Base-by-base conservation (phyloP, 441 rosid species). In the Melastoma candidum region DNA sequence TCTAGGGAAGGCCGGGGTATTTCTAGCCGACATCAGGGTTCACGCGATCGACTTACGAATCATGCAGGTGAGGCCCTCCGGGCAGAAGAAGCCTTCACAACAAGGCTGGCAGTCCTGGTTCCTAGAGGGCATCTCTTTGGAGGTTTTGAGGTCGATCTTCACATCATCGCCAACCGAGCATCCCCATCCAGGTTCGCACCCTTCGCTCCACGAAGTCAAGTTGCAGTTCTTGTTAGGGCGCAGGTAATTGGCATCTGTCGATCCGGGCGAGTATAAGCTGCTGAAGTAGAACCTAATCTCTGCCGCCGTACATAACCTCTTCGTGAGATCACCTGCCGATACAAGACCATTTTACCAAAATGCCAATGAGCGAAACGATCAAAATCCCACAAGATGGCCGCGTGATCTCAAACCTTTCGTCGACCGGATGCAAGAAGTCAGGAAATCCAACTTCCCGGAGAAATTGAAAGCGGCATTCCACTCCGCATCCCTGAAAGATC, bases 21-120 rank as follows among this genome's bases (percentile, higher is more conserved):
- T 17, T 17, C 87, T 76, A 17, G 22, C 22, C 22, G 22, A 17
- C 22, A 17, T 17, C 22, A 17, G 22, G 22, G 22, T 17, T 17
- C 22, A 17, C 22, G 22, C 22, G 22, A 17, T 17, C 22, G 22
- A 17, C 22, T 17, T 74, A 82, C 85, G 78, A 65, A 82, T 77
- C 89, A 82, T 82, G 76, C 89, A 82, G 63, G 85, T 77, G 13
- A 82, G 75, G 52, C 85, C 83, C 59, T 63, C 77, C 26, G 89
- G 85, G 72, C 89, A 82, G 70, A 82, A 82, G 77, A 82, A 82
- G 12, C 89, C 89, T 57, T 75, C 89, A 54, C 89, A 82, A 58
- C 85, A 79, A 69, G 83, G 83, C 68, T 72, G 73, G 63, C 89
- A 82, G 51, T 69, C 61, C 26, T 45, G 57, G 39, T 71, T 77